These are phyloP conservation scores for Phytophthora citrophthora DNA, from an alignment of 352 stramenopile genomes.

Conservation along the genomic window DNA sequence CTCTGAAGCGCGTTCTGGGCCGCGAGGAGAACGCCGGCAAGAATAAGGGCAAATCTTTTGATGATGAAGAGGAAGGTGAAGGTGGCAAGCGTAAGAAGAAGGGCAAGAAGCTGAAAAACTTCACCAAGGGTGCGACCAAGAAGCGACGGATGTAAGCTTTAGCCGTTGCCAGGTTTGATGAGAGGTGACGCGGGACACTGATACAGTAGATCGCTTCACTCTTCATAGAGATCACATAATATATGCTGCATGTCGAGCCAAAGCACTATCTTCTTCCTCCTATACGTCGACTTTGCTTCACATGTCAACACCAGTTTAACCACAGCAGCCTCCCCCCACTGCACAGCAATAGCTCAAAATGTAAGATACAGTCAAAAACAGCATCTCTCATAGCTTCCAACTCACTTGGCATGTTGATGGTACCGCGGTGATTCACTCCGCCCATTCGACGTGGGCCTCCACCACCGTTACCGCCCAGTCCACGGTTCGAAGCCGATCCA, in stretches of 20 bases:
- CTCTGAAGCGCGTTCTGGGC: slow-evolving; percentile 74
- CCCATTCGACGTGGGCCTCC: slow-evolving; percentile 61
- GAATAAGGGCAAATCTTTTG: slow-evolving; percentile 60
- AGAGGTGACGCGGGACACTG: slow-evolving; percentile 10
- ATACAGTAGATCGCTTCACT: slow-evolving; percentile 14
- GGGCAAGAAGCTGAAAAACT: slow-evolving; percentile 69
- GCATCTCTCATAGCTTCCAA: background rate
- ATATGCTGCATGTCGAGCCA: slow-evolving; percentile 35
- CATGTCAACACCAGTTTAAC: slow-evolving; percentile 25
- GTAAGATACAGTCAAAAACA: background rate
- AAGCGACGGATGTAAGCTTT: slow-evolving; percentile 60
- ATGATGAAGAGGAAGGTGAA: slow-evolving; percentile 65
- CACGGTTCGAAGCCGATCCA: slow-evolving; percentile 23
- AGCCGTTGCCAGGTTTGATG: slow-evolving; percentile 1
- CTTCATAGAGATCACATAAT: slow-evolving; percentile 45
- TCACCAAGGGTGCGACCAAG: slow-evolving; percentile 76
- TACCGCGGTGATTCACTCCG: slow-evolving; percentile 50
- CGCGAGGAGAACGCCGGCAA: slow-evolving; percentile 84
- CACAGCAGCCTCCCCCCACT: slow-evolving; percentile 67
- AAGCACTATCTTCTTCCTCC: background rate
- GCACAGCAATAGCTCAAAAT: slow-evolving; percentile 14
- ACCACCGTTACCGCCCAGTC: slow-evolving; percentile 17
- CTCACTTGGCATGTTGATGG: slow-evolving; percentile 70
- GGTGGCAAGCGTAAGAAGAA: slow-evolving; percentile 68
- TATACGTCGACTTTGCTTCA: background rate